Base-by-base conservation (phyloP, 2,329 filamentous ascomycete genomes). In the Lachnellula arida region DNA sequence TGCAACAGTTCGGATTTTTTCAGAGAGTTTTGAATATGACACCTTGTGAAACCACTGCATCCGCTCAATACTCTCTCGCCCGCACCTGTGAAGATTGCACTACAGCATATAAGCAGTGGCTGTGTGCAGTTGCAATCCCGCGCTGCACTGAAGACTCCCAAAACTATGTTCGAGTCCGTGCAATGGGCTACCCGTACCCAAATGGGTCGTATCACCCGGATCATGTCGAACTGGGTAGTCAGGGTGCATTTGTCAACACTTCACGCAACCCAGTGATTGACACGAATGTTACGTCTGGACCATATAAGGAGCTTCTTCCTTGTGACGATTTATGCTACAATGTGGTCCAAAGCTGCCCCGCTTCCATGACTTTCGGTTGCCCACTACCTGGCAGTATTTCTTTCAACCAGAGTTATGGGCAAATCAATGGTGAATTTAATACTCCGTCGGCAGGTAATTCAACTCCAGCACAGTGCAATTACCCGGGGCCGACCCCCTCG, bases 291-390 rank as follows among this genome's bases (percentile, higher is more conserved):
- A 73, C 79, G 59, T 92, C 94, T 0, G 94, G 94, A 0, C 94
- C 94, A 0, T 97, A 99, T 74, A 95, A 92, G 69, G 94, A 99
- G 74, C 77, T 97, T 19, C 75, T 96, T 8, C 94, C 94, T 0
- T 97, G 93, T 67, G 82, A 89, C 58, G 88, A 96, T 61, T 74
- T 97, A 50, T 99, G 94, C 74, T 94, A 91, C 69, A 83, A 87
- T 53, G 78, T 99, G 1, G 89, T 96, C 11, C 85, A 88, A 72
- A 90, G 82, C 68, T 99, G 94, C 72, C 93, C 94, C 0, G 80
- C 91, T 0, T 73, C 78, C 0, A 75, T 99, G 64, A 77, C 79
- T 0, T 97, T 99, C 65, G 74, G 70, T 1, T 99, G 94, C 73
- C 93, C 94, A 1, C 58, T 66, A 19, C 71, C 72, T 1, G 68